phyloP scores from a whole-genome alignment of 768 basidiomycete species.

The Pisolithus marmoratus region DNA sequence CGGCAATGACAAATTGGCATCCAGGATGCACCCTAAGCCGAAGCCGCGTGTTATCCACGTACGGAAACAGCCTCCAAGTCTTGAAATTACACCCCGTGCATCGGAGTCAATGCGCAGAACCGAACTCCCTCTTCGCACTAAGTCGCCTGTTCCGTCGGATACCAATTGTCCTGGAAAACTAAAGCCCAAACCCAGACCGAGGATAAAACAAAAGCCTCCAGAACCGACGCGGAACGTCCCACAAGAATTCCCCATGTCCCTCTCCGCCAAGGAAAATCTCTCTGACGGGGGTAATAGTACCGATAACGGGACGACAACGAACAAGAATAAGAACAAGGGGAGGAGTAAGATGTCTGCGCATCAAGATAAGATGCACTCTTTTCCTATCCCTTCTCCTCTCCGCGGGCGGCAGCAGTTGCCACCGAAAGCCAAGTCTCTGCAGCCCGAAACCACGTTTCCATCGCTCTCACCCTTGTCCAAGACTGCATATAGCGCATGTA shows the following conservation, averaged over 20 bases:
- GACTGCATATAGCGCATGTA: background rate
- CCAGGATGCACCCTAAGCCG: constrained; percentile 13
- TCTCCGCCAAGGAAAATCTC: constrained; percentile 18
- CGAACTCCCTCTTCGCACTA: constrained; percentile 2
- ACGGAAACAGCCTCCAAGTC: constrained; percentile 5
- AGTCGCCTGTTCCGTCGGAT: constrained; percentile 2
- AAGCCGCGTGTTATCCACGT: constrained; percentile 7
- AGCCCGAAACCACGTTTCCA: constrained; percentile 15
- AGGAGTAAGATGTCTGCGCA: background rate
- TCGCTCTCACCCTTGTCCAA: constrained; percentile 19
- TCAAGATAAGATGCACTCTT: background rate
- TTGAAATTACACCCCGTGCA: constrained; percentile 15
- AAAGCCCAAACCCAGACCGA: background rate
- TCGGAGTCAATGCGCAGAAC: background rate
- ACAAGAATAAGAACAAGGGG: constrained; percentile 7
- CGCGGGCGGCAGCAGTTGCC: background rate
- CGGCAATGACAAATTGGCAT: background rate
- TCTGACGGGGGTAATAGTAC: constrained; percentile 8
- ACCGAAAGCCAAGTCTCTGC: constrained; percentile 1
- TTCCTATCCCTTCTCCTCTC: constrained; percentile 20
- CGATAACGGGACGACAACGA: constrained; percentile 4
- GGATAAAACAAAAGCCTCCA: background rate
- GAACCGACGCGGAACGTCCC: constrained; percentile 7
- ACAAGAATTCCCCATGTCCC: constrained; percentile 21
- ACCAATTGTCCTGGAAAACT: background rate